Percentiles rank a stretch among this genome's conserved stretches.
phyloP scores from a whole-genome alignment of 1,139 yeast genomes.

The Scheffersomyces stambukii region DNA sequence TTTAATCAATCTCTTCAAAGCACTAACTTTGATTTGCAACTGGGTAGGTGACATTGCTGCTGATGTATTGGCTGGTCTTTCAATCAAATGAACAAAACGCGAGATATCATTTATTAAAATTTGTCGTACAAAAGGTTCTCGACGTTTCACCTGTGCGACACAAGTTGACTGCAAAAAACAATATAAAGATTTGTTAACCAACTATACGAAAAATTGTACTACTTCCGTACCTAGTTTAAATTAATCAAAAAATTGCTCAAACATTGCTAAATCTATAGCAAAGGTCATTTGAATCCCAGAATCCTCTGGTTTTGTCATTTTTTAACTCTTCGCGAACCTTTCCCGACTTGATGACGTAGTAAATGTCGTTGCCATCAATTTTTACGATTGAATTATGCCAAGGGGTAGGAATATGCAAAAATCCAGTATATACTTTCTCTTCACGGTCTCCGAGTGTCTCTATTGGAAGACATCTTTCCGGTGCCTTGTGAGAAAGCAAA shows the following conservation, averaged over 20 bases:
- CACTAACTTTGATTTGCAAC: conserved; percentile 70
- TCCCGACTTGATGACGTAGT: conserved; percentile 25
- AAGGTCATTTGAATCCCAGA: conserved; percentile 18
- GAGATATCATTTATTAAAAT: no score
- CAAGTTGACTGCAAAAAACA: no score
- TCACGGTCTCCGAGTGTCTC: conserved; percentile 24
- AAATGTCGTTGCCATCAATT: conserved; percentile 23
- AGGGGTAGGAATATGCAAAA: conserved; percentile 62
- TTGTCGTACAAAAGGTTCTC: no score
- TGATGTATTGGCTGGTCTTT: background rate
- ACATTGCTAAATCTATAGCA: conserved; percentile 11
- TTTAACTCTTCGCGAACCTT: conserved; percentile 21
- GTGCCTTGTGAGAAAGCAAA: conserved; percentile 31
- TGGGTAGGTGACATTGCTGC: conserved; percentile 67
- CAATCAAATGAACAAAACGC: no score
- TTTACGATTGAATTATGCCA: conserved; percentile 59
- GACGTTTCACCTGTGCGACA: no score
- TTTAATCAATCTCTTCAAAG: conserved; percentile 68
- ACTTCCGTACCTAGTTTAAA: no score
- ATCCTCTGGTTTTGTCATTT: conserved; percentile 20
- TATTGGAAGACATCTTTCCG: conserved; percentile 36
- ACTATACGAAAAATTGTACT: no score
- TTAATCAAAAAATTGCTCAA: no score
- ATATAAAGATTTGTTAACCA: no score
- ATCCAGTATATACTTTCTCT: conserved; percentile 33